Percentiles rank a stretch among this genome's conserved stretches.
Evolutionary conservation across 2,329 filamentous ascomycete genomes (phyloP).

Genomic region (Penicillium janthinellum): DNA sequence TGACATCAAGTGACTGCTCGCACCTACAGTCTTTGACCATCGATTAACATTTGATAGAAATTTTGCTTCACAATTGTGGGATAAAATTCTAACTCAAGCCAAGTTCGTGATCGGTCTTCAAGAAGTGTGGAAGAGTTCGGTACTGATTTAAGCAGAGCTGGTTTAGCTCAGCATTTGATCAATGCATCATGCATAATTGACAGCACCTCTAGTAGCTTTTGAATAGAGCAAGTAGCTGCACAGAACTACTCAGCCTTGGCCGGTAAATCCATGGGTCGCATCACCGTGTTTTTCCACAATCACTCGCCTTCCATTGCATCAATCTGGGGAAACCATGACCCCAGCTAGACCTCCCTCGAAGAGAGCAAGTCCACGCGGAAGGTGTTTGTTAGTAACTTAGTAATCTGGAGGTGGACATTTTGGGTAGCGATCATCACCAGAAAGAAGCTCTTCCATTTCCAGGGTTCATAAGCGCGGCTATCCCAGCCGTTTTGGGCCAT

Average conservation of each 20-base stretch:
- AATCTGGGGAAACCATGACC: background rate
- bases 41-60: too few relatives aligned
- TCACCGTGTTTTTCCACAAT: background rate
- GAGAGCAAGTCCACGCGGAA: background rate
- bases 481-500: constrained; percentile 8
- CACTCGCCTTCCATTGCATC: background rate
- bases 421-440: background rate
- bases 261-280: background rate
- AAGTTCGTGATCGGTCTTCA: too few relatives aligned
- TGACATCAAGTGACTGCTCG: too few relatives aligned
- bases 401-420: background rate
- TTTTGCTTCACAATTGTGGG: too few relatives aligned
- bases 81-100: too few relatives aligned
- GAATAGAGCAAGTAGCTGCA: background rate
- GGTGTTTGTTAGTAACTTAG: background rate
- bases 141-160: too few relatives aligned
- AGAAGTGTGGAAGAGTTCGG: too few relatives aligned
- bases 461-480: constrained; percentile 17
- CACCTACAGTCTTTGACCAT: too few relatives aligned
- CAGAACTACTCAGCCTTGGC: background rate
- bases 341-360: background rate
- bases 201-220: too few relatives aligned
- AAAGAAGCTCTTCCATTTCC: constrained; percentile 2
- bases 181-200: too few relatives aligned
- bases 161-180: too few relatives aligned